These are phyloP conservation scores for Vitis hybrid DNA, from an alignment of 177 flowering plant species.

Conservation along the genomic window DNA sequence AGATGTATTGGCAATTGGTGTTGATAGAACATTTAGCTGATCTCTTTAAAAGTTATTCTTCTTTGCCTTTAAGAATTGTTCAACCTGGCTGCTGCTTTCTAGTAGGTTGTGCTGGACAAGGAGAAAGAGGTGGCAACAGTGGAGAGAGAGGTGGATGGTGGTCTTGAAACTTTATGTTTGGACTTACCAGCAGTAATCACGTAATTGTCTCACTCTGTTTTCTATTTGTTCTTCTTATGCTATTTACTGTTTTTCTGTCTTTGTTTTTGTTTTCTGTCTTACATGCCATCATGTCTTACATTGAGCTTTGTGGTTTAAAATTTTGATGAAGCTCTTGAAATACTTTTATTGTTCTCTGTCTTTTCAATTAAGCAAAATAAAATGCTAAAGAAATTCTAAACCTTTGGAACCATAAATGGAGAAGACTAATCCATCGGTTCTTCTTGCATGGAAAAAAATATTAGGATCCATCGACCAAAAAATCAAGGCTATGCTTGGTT, in stretches of 20 bases:
- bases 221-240: neutral
- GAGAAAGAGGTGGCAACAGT: conserved; percentile 72
- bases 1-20: neutral
- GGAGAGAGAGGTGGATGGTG: conserved; percentile 97
- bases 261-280: neutral
- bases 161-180: conserved; percentile 76
- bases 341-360: neutral
- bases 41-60: neutral
- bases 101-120: conserved; percentile 85
- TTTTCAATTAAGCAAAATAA: no score
- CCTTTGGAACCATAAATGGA: no score
- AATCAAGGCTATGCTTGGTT: no score
- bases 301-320: no score
- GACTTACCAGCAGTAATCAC: conserved; percentile 93
- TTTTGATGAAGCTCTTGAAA: no score
- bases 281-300: neutral
- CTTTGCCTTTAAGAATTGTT: neutral
- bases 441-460: no score
- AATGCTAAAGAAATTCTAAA: no score
- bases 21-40: neutral
- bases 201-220: conserved; percentile 32
- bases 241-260: neutral
- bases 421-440: no score
- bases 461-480: no score
- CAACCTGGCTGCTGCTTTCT: conserved; percentile 20